Conservation (phyloP, 306 rosid genomes). For the Vigna reflexopilosa region DNA sequence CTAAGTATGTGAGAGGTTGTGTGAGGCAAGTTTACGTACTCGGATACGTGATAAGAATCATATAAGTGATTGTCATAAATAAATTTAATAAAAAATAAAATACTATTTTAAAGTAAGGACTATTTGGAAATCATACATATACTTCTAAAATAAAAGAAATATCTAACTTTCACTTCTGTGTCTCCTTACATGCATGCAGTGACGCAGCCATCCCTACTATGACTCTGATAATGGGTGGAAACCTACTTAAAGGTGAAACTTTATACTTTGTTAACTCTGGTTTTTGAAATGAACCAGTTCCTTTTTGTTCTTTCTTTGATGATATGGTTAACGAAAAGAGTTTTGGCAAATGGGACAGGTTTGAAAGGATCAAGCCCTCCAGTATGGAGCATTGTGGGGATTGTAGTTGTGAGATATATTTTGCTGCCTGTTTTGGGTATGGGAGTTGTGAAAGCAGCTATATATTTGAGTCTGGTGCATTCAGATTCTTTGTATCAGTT, state of each 20-base stretch:
- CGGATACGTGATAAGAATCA: no score
- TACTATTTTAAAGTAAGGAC: no score
- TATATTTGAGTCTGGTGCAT: constrained; percentile 63
- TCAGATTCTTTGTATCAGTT: constrained; percentile 76
- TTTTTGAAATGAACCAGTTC: neutral
- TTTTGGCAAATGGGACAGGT: constrained; percentile 52
- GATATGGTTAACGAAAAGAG: neutral
- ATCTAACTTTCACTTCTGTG: constrained; percentile 15
- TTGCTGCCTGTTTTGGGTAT: constrained; percentile 70
- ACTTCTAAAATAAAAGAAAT: neutral
- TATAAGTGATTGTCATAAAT: no score
- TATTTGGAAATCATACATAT: no score
- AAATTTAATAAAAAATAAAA: no score
- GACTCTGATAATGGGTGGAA: constrained; percentile 85
- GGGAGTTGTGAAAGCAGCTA: constrained; percentile 65
- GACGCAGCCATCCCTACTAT: constrained; percentile 78
- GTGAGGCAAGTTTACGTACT: no score
- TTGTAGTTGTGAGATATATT: constrained; percentile 64
- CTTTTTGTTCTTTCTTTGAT: neutral
- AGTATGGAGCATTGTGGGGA: constrained; percentile 58
- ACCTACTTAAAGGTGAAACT: constrained; percentile 69
- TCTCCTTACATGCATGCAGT: constrained; percentile 45
- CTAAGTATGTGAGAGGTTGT: no score
- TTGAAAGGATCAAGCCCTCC: constrained; percentile 61
- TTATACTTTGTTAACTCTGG: constrained; percentile 1